Evolutionary conservation across 129 eudicot species (phyloP), one percentile per base, ranked within the genome.

Genomic region (Silybum marianum): DNA sequence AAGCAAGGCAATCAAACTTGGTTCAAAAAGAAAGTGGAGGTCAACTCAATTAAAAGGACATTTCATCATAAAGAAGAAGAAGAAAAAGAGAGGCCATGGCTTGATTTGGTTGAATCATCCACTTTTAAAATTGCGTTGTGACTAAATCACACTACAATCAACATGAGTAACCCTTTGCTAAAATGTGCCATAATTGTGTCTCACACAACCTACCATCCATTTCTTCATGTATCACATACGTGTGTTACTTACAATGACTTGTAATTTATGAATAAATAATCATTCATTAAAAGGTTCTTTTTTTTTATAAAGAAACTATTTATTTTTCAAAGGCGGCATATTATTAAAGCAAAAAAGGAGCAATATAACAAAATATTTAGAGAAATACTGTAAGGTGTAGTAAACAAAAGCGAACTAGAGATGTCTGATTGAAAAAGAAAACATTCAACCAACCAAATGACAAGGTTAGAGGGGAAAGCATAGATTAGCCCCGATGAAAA

Each of bases 21-120:
- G 12, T 51, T 71, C 51, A 24, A 0, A n/a, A 39, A 66, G 63
- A 66, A 66, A 82, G 84, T 65, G 80, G 84, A 81, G 74, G 80
- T 73, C 74, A 73, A 38, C 60, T 74, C 69, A 74, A 62, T 30
- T 12, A 73, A 25, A 58, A 80, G 10, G 78, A 36, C 74, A 81
- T 81, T 62, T 73, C 28, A 60, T 40, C 66, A 32, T 0, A 32
- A 3, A 32, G 6, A 32, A 32, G 36, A 39, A 62, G n/a, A n/a
- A 7, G 0, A 0, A 7, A 7, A 1, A 28, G 1, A 28, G 71
- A 5, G 30, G 72, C 5, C 51, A 73, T 66, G 54, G 51, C 26
- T 73, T 65, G 23, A 76, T 21, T 75, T 48, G 7, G 44, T 13
- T 14, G 73, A 80, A 66, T 72, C 60, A 72, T 34, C 22, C 63